These are phyloP conservation scores for Talaromyces sp. DNA, from an alignment of 2,329 filamentous ascomycete species.

Conservation along the genomic window DNA sequence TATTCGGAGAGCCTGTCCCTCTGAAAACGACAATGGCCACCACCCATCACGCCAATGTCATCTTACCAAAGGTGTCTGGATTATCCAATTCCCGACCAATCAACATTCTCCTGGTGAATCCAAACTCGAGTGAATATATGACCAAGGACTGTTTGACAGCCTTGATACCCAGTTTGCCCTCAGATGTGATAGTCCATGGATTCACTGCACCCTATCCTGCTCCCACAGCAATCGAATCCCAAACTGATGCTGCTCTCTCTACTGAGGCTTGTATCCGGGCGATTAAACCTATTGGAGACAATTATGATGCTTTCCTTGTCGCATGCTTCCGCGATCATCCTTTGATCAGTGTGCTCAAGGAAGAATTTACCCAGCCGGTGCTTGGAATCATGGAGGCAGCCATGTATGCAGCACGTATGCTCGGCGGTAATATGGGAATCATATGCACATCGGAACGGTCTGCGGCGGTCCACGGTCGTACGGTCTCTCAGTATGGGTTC, in stretches of 20 bases:
- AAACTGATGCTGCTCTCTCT: conserved; percentile 52
- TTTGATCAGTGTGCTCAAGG: conserved; percentile 63
- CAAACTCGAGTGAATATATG: conserved; percentile 50
- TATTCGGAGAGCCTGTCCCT: not conserved
- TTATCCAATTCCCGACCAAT: not conserved
- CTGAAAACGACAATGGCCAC: not conserved
- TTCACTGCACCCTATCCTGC: conserved; percentile 53
- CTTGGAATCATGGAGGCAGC: conserved; percentile 55
- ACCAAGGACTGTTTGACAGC: conserved; percentile 49
- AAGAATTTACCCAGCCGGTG: conserved; percentile 45
- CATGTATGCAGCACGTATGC: conserved; percentile 51
- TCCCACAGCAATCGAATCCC: conserved; percentile 53
- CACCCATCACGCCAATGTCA: not conserved
- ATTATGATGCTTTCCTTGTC: conserved; percentile 71
- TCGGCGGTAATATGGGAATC: conserved; percentile 36
- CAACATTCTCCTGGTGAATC: conserved; percentile 51
- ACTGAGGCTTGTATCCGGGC: conserved; percentile 50
- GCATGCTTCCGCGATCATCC: conserved; percentile 87
- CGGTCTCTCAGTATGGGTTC: conserved; percentile 16
- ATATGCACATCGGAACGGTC: conserved; percentile 16
- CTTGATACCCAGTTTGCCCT: conserved; percentile 45
- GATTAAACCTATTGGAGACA: conserved; percentile 39
- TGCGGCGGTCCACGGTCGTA: conserved; percentile 11
- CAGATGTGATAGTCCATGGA: conserved; percentile 49
- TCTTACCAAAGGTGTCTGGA: not conserved